Evolutionary conservation across 2,329 filamentous ascomycete genomes (phyloP), one percentile per base, ranked within the genome.

Genomic region (Sordariomycetes sp.): DNA sequence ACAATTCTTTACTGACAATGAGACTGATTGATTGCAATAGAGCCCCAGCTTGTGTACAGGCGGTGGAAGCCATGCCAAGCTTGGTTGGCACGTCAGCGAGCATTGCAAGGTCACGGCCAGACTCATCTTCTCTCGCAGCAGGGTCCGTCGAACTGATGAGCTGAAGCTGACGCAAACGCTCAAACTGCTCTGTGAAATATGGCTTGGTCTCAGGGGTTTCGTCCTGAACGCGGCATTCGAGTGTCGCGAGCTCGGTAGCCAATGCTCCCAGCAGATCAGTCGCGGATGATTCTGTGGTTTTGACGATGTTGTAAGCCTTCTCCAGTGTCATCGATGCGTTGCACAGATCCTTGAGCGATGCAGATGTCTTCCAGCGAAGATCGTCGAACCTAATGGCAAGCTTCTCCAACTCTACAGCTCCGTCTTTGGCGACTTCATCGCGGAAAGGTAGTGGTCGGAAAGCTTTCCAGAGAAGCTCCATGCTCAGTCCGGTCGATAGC

Each of bases 401-500:
- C 9, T 58, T 58, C 42, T 78, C 69, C 45, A 82, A 60, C 24
- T 68, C 60, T 10, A 62, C 40, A 6, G 70, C 58, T 23, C 63
- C 65, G 19, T 63, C 53, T 27, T 78, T 55, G 0, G 64, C 58
- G 4, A 50, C 46, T 17, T 59, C 52, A 14, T 66, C 64, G 2
- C 65, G 56, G 16, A 79, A 63, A 5, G 75, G 68, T 9, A 62
- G 54, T 1, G 87, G 85, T 34, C 82, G 74, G 48, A 93, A 73
- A 2, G 64, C 49, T 27, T 74, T 72, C 90, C 88, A 94, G 5
- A 94, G 66, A 8, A 63, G 54, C 49, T 92, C 83, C 83, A 93
- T 92, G 43, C 76, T 80, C 10, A 87, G 62, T 1, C 86, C 87
- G 3, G 82, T 87, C 0, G 67, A 77, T 11, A 93, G 61, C 36